Evolutionary conservation across 2,329 filamentous ascomycete genomes (phyloP), one percentile per base, ranked within the genome.

Genomic region (Venturia asperata): DNA sequence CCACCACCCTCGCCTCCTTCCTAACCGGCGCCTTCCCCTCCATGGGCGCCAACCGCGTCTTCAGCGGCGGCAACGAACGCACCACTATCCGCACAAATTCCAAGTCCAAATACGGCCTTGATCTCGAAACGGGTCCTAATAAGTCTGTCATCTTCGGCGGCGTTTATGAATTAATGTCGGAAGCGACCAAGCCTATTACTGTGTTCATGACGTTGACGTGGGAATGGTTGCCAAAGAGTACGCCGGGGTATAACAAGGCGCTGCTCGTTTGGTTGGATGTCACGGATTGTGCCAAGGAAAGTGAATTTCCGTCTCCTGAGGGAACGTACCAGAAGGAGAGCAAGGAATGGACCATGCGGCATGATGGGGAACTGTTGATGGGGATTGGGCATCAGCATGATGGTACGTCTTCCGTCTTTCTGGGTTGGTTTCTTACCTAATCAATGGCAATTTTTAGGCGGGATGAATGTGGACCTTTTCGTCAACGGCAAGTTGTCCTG

Each of bases 401-500:
- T 43, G 60, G 60, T 62, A 30, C 37, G 52, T 34, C 27, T 37
- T 17, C 49, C n/a, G 17, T 11, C n/a, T 47, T 21, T 21, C 10
- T 11, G 39, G 15, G 9, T 10, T 10, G 39, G 39, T 10, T 41
- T 41, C 9, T 10, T 10, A 27, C 47, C 47, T 52, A 6, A 52
- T 21, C 2, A 15, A 1, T 37, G 15, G 17, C 27, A 19, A 47
- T n/a, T n/a, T 19, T 0, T 15, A 58, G 39, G 60, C 34, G 62
- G 62, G 6, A 55, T 34, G 2, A 52, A 52, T 37, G 62, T 63
- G 3, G 45, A 63, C 24, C 15, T 63, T 30, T 55, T 17, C 27
- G n/a, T 27, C 13, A 63, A 63, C 27, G 62, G 62, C n/a, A 63
- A 63, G 39, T 43, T 63, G 15, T 63, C 41, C 43, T 63, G 62